A percentile compares a stretch with the other conserved stretches of the same genome.
These are phyloP conservation scores for Leccinum pachyderme DNA, from an alignment of 1,284 basidiomycete genomes.

Conservation along the genomic window DNA sequence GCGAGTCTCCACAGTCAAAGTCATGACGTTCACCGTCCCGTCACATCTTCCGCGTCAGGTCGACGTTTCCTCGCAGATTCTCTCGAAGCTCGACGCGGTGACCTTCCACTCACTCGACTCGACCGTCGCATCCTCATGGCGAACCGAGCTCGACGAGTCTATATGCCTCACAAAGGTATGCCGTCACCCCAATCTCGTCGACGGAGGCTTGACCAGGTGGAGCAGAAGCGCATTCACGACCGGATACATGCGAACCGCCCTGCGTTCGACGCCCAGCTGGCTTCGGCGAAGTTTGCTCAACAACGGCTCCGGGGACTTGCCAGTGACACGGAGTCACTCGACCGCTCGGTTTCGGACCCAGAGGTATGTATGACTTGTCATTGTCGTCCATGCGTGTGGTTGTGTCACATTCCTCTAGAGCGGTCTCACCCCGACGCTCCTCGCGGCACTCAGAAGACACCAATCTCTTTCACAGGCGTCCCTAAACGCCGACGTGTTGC, in stretches of 20 bases:
- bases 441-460: conserved; percentile 53
- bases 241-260: conserved; percentile 63
- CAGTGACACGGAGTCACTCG: conserved; percentile 51
- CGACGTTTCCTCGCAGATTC: conserved; percentile 65
- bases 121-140: conserved; percentile 61
- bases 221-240: conserved; percentile 62
- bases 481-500: conserved; percentile 49
- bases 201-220: conserved; percentile 4
- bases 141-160: conserved; percentile 64
- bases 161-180: conserved; percentile 66
- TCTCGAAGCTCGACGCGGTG: conserved; percentile 65
- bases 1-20: conserved; percentile 3
- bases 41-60: conserved; percentile 62
- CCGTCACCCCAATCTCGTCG: conserved; percentile 2
- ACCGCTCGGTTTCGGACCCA: conserved; percentile 49
- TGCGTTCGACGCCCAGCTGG: conserved; percentile 60
- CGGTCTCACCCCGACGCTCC: conserved; percentile 60
- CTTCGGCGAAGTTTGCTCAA: conserved; percentile 61
- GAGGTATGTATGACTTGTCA: conserved; percentile 42
- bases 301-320: conserved; percentile 53
- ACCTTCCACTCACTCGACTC: conserved; percentile 56
- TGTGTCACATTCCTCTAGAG: conserved; percentile 41
- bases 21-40: conserved; percentile 72
- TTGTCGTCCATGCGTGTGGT: neutral
- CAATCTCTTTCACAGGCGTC: conserved; percentile 58